Evolutionary conservation across 2,329 filamentous ascomycete genomes (phyloP).

Genomic region (Diaporthe citrichinensis): DNA sequence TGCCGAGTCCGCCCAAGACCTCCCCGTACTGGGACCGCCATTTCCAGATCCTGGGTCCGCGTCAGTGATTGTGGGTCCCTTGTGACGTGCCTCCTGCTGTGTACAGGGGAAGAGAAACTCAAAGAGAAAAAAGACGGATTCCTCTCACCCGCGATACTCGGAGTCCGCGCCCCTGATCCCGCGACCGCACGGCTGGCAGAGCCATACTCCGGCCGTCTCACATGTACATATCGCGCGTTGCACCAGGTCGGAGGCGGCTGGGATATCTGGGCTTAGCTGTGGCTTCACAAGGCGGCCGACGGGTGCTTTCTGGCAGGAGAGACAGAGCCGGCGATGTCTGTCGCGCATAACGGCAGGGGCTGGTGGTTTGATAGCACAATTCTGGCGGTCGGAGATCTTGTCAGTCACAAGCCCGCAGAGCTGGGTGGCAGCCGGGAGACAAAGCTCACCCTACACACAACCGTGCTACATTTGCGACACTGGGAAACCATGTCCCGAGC

Average conservation of each 20-base stretch:
- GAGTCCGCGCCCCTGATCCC: conserved; percentile 73
- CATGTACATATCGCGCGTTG: conserved; percentile 69
- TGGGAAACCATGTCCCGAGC: conserved; percentile 89
- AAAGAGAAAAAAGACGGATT: conserved; percentile 14
- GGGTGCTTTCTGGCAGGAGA: conserved; percentile 80
- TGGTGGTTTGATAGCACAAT: conserved; percentile 89
- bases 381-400: conserved; percentile 67
- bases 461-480: conserved; percentile 81
- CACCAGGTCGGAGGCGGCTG: conserved; percentile 70
- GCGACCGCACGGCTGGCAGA: conserved; percentile 87
- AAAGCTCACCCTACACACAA: conserved; percentile 83
- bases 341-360: conserved; percentile 75
- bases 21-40: conserved; percentile 91
- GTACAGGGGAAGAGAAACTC: conserved; percentile 6
- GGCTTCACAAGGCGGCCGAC: conserved; percentile 68
- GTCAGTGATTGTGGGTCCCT: conserved; percentile 33
- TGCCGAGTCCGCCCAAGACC: conserved; percentile 84
- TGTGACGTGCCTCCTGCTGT: conserved; percentile 4
- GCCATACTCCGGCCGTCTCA: conserved; percentile 75
- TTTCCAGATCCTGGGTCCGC: conserved; percentile 77
- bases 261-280: conserved; percentile 57
- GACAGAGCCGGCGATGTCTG: conserved; percentile 86
- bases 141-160: conserved; percentile 68
- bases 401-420: conserved; percentile 19
- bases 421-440: conserved; percentile 36